Conservation (phyloP, 768 basidiomycete species). For the Hericium coralloides region DNA sequence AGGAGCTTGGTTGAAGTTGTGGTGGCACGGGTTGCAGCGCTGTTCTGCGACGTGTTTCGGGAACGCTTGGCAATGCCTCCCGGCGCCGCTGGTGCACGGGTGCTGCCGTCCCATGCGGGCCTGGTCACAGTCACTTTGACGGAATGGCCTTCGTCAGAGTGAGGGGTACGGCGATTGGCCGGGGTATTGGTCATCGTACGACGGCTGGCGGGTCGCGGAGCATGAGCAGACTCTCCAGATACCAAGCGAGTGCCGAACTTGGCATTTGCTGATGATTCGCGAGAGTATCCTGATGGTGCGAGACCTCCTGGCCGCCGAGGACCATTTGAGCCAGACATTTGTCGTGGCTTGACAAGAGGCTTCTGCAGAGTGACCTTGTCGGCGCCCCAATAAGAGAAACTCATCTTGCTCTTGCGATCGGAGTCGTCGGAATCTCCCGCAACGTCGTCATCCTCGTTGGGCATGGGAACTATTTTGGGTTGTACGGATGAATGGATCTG, state of each 20-base stretch:
- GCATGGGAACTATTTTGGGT: constrained; percentile 61
- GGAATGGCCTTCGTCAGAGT: constrained; percentile 58
- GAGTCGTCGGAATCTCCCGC: constrained; percentile 71
- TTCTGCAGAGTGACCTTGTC: constrained; percentile 86
- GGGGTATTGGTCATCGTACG: constrained; percentile 36
- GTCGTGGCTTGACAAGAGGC: constrained; percentile 47
- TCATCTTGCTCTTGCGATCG: constrained; percentile 88
- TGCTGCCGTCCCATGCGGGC: constrained; percentile 63
- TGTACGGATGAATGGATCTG: constrained; percentile 49
- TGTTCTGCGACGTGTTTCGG: constrained; percentile 68
- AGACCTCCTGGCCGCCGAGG: constrained; percentile 30
- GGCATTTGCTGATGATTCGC: constrained; percentile 83
- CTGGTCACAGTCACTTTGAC: constrained; percentile 64
- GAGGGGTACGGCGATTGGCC: constrained; percentile 34
- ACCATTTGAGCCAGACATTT: constrained; percentile 18
- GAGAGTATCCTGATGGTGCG: constrained; percentile 51
- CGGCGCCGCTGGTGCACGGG: constrained; percentile 28
- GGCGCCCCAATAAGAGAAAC: constrained; percentile 90
- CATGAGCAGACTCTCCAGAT: constrained; percentile 41
- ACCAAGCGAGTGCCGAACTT: constrained; percentile 86
- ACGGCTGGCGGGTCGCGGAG: constrained; percentile 53
- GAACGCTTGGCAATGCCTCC: constrained; percentile 42
- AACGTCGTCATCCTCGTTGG: constrained; percentile 49
- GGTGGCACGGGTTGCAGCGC: constrained; percentile 38
- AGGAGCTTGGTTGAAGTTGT: constrained; percentile 35